Evolutionary conservation across 306 rosid genomes (phyloP).

Genomic region (Sindora glabra): DNA sequence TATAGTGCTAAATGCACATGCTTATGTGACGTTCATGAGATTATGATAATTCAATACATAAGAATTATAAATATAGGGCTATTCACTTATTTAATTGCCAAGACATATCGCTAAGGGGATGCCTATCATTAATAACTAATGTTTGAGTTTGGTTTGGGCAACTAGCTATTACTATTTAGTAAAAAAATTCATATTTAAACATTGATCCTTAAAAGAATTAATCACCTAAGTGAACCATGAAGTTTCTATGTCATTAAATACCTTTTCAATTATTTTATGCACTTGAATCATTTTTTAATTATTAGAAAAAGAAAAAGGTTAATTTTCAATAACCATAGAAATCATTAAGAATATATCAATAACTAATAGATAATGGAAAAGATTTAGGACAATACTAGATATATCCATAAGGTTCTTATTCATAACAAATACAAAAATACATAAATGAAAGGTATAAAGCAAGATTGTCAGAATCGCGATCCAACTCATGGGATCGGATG

Average conservation of each 20-base stretch:
- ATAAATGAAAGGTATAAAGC: background rate
- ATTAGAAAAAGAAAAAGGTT: constrained; percentile 18
- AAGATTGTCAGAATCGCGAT: too few relatives aligned
- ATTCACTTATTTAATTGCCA: too few relatives aligned
- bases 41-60: constrained; percentile 17
- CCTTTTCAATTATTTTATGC: constrained; percentile 94
- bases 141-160: constrained; percentile 21
- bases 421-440: background rate
- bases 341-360: background rate
- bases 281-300: constrained; percentile 81
- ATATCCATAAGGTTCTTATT: background rate
- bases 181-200: background rate
- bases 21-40: constrained; percentile 9
- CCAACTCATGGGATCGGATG: too few relatives aligned
- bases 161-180: background rate
- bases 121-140: background rate
- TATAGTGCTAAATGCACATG: constrained; percentile 1
- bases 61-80: background rate
- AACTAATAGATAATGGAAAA: background rate
- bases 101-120: too few relatives aligned
- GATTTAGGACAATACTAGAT: background rate
- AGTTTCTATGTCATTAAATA: constrained; percentile 96
- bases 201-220: constrained; percentile 10
- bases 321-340: constrained; percentile 16
- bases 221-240: constrained; percentile 67